These are phyloP conservation scores for Colletotrichum sp. DNA, from an alignment of 2,329 filamentous ascomycete species.

Conservation along the genomic window DNA sequence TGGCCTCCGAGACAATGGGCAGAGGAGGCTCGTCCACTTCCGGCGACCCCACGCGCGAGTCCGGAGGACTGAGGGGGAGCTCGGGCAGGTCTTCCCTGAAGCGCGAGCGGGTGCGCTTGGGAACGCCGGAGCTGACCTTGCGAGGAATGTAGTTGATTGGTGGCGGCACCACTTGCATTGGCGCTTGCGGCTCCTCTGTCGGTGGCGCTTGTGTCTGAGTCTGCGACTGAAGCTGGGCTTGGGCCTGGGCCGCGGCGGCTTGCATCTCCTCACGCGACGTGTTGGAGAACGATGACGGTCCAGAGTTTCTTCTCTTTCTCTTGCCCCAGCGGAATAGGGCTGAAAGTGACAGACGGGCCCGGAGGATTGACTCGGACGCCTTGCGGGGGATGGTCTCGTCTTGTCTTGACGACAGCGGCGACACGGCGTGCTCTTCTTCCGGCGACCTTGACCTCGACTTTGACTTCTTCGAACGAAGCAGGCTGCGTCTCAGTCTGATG, in stretches of 20 bases:
- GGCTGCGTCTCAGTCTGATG: slow-evolving; percentile 34
- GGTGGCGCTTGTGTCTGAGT: slow-evolving; percentile 36
- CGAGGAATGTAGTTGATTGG: slow-evolving; percentile 42
- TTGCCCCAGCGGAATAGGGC: slow-evolving; percentile 77
- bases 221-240: slow-evolving; percentile 26
- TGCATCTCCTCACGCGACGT: slow-evolving; percentile 88
- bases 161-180: slow-evolving; percentile 48
- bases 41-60: slow-evolving; percentile 80
- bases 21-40: slow-evolving; percentile 59
- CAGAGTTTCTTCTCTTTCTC: slow-evolving; percentile 59
- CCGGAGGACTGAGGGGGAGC: slow-evolving; percentile 82
- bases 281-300: slow-evolving; percentile 86
- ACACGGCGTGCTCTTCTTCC: slow-evolving; percentile 41
- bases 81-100: slow-evolving; percentile 94
- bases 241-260: slow-evolving; percentile 27
- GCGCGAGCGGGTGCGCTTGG: slow-evolving; percentile 84
- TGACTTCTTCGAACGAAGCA: slow-evolving; percentile 52
- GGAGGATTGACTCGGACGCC: slow-evolving; percentile 58
- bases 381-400: slow-evolving; percentile 57
- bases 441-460: slow-evolving; percentile 53
- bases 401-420: slow-evolving; percentile 40
- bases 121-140: slow-evolving; percentile 50
- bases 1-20: slow-evolving; percentile 33
- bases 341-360: slow-evolving; percentile 63
- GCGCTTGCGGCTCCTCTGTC: slow-evolving; percentile 38